These are phyloP conservation scores for Microdochium paspali DNA, from an alignment of 2,329 filamentous ascomycete species.

Conservation along the genomic window DNA sequence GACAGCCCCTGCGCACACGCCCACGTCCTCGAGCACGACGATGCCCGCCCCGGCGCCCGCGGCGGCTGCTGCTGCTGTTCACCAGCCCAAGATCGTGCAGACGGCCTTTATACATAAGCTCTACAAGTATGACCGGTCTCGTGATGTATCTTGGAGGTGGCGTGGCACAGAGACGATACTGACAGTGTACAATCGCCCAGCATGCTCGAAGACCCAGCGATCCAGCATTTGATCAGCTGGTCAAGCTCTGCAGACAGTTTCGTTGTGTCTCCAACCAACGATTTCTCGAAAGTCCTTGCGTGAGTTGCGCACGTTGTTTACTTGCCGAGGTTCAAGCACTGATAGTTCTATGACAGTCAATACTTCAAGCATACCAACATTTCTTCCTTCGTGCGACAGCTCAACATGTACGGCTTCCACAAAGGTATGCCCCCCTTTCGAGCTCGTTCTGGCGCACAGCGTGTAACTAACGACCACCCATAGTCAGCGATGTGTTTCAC, in stretches of 20 bases:
- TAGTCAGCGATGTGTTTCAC: constrained; percentile 97
- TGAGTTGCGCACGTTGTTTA: constrained; percentile 40
- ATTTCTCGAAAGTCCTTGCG: constrained; percentile 97
- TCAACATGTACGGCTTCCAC: constrained; percentile 99
- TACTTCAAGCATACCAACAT: constrained; percentile 99
- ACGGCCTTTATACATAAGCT: constrained; percentile 99
- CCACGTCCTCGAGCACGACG: background rate
- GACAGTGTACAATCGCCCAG: constrained; percentile 33
- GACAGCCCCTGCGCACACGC: background rate
- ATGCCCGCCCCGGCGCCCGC: constrained; percentile 31
- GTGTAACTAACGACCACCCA: background rate
- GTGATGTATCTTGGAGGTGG: background rate
- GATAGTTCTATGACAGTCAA: constrained; percentile 52
- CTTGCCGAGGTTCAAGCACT: constrained; percentile 6
- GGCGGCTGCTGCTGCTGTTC: constrained; percentile 63
- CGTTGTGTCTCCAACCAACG: constrained; percentile 94
- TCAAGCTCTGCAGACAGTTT: constrained; percentile 91
- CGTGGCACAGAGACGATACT: background rate
- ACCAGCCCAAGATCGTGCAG: constrained; percentile 95
- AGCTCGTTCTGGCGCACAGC: constrained; percentile 1
- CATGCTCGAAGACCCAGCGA: constrained; percentile 91
- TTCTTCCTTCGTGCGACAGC: constrained; percentile 91
- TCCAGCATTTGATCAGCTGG: constrained; percentile 96
- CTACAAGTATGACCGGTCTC: constrained; percentile 65
- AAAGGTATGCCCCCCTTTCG: constrained; percentile 56